Base-by-base conservation (phyloP, 2,329 filamentous ascomycete genomes). In the Emmonsiellopsis sp. region DNA sequence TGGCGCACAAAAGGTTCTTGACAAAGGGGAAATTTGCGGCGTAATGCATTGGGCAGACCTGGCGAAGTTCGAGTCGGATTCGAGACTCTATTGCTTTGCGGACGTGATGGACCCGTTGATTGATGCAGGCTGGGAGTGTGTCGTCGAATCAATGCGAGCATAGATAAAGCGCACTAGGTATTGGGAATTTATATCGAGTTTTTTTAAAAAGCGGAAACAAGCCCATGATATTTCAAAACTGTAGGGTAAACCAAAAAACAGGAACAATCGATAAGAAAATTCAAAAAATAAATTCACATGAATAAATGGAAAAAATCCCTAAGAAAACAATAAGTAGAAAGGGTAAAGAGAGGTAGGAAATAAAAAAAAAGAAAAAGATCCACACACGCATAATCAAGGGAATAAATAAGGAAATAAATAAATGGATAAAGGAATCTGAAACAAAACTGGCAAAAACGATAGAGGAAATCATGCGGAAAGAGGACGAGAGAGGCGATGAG, bases 391-490 rank as follows among this genome's bases (percentile, higher is more conserved):
- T 30, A 48, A 11, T 13, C 52, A 47, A 41, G 48, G 52, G 43
- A 46, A 53, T 48, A 51, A 51, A 47, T 57, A 58, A 52, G 58
- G 59, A 54, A 64, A 55, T 59, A 52, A 58, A 61, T 55, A 54
- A 52, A 45, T 48, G 56, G 47, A 52, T 56, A 58, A 52, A n/a
- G 6, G 55, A 55, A 57, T 59, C 20, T 54, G 58, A 55, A 62
- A 54, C 52, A 57, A 54, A 59, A 65, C 61, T 53, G 66, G 66
- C 61, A 64, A 62, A 62, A 63, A 63, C 67, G 66, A 64, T 66
- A 59, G 31, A 44, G 64, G 66, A 69, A 69, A 70, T 68, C 68
- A 67, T 66, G 64, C 62, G 62, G 42, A 51, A 41, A 49, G 34
- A 9, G 30, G 30, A 55, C 31, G 54, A 55, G 57, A 54, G 54